Evolutionary conservation across 2,329 filamentous ascomycete species (phyloP), one percentile per base, ranked within the genome.

Genomic region (Anisogramma anomala): DNA sequence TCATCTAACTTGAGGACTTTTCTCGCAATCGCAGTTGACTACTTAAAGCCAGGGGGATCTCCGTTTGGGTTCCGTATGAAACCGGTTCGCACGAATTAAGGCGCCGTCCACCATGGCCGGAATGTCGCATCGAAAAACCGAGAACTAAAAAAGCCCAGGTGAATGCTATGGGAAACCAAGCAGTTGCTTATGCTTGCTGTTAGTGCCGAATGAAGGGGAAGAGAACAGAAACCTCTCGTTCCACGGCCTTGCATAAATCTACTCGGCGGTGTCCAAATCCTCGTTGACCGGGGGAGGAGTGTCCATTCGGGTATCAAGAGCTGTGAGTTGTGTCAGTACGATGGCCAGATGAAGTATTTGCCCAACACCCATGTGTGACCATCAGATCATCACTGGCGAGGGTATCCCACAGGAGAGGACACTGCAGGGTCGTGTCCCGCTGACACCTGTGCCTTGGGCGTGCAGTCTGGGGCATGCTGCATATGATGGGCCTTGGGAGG

Each of bases 211-310:
- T 36, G 27, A 40, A 35, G 26, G 43, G 42, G 39, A 35, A 41
- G 36, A 45, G 25, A 38, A 39, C 39, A 48, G 43, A 36, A 48
- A 45, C 46, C 42, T 45, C 36, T 34, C 35, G 38, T 31, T 36
- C 38, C 42, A 39, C 15, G 30, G 35, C 20, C 19, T 25, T 14
- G 7, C 22, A 31, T 26, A 19, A 26, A 20, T 41, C 50, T 68
- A 80, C 67, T 96, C 91, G 56, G 88, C 89, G 58, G 91, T 88
- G 62, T 98, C 91, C 59, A 96, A 76, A 58, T 98, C 91, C 61
- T 98, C 91, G 57, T 94, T 86, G 53, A 79, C 81, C 49, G 84
- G 80, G 49, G 84, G 77, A 52, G 85, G 82, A 54, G 84, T 85
- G 52, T 93, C 86, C 55, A 82, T 66, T 58, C 85, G 82, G 54